Evolutionary conservation across 2,329 filamentous ascomycete species (phyloP).

Genomic region (Rutstroemia sydowiana): DNA sequence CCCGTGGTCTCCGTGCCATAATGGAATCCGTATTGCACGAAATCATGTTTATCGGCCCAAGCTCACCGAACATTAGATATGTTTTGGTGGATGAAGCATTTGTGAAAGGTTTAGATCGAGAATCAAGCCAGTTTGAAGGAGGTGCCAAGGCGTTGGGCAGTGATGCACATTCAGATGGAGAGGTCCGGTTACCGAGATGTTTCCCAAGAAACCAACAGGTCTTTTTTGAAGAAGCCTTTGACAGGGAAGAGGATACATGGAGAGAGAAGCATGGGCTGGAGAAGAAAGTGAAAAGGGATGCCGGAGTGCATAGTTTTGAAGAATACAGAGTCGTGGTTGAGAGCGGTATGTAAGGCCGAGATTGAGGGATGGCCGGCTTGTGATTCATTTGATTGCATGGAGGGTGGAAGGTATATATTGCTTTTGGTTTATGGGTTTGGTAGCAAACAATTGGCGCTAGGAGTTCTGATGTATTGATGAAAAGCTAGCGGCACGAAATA

Average conservation of each 20-base stretch:
- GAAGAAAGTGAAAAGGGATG: neutral
- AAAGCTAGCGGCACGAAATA: neutral
- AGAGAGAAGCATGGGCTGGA: conserved; percentile 13
- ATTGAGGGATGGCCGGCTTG: neutral
- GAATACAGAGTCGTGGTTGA: conserved; percentile 22
- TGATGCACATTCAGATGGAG: conserved; percentile 40
- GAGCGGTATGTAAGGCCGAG: conserved; percentile 21
- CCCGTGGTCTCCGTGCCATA: conserved; percentile 70
- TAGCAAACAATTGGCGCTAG: too few species aligned
- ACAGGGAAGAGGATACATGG: conserved; percentile 48
- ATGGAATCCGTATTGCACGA: conserved; percentile 73
- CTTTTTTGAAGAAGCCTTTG: conserved; percentile 60
- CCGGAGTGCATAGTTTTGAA: conserved; percentile 20
- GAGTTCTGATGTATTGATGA: neutral
- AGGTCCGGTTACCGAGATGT: conserved; percentile 34
- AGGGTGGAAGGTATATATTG: conserved; percentile 48
- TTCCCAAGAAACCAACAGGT: conserved; percentile 65
- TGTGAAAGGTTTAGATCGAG: conserved; percentile 6
- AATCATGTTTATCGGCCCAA: conserved; percentile 73
- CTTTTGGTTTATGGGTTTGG: too few species aligned
- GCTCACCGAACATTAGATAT: conserved; percentile 49
- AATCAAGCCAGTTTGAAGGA: conserved; percentile 1
- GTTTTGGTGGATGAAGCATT: conserved; percentile 62
- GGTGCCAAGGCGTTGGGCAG: conserved; percentile 50
- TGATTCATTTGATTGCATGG: conserved; percentile 29